Base-by-base conservation (phyloP, 2,329 filamentous ascomycete species). In the Aspergillus pseudonomiae region DNA sequence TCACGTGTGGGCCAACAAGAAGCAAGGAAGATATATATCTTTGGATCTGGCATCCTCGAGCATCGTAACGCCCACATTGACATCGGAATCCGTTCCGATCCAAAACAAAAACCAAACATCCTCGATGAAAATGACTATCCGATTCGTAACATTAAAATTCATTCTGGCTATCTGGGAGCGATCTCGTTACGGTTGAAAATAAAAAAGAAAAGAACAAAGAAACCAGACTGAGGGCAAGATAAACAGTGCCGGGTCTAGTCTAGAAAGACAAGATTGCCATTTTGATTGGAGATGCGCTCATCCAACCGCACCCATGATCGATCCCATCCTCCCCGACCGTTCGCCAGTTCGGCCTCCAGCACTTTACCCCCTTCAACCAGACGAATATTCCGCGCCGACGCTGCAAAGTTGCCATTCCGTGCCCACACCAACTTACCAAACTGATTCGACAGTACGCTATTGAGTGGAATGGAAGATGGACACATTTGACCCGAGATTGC, bases 221-320 rank as follows among this genome's bases (percentile, higher is more conserved):
- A 16, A 53, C 10, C 48, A 32, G 12, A 5, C 11, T 26, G 3
- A 52, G 26, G 16, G 11, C 32, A 54, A 19, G 28, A 54, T 5
- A 21, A 7, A 58, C 28, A 21, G 39, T 34, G 2, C 19, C 39
- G 2, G 16, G 39, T 57, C 55, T 61, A 67, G 46, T 68, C 60
- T 48, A 76, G 62, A 64, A 75, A 71, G 26, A 69, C 67, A 69
- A 80, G 65, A 45, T 73, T 67, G 4, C 78, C 78, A 61, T 80
- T 68, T 21, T 75, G 70, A 63, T 80, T 80, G 30, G 73, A 71
- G 50, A 81, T 79, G 50, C 73, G 68, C 67, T 80, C 78, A 68
- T 80, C 74, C 66, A 81, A 64, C 30, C 72, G 67, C 24, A 79
- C 62, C 45, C 65, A 67, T 60, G 74, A 73, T 45, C 67, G 62